phyloP scores from a whole-genome alignment of 1,284 basidiomycete species.

The Cryptococcus sp. region DNA sequence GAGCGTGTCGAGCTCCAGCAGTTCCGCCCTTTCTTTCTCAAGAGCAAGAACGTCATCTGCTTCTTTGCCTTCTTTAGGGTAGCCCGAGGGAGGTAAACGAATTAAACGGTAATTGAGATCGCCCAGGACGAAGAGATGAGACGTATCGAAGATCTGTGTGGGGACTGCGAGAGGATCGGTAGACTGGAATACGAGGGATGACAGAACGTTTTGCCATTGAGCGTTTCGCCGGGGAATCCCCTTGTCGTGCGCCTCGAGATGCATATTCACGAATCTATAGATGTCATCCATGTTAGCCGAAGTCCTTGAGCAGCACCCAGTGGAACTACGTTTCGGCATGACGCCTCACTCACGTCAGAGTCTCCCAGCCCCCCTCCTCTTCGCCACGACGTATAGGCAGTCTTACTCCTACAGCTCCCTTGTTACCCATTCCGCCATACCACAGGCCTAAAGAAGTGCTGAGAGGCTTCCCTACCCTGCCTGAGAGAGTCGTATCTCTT shows the following conservation, averaged over 20 bases:
- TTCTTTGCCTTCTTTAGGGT: conserved; percentile 34
- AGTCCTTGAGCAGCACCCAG: too few relatives aligned
- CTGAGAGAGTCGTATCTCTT: conserved; percentile 37
- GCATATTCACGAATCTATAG: conserved; percentile 83
- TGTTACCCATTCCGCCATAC: conserved; percentile 79
- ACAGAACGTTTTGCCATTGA: conserved; percentile 78
- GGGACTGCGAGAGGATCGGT: conserved; percentile 54
- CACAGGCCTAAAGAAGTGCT: conserved; percentile 41
- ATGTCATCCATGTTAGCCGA: too few relatives aligned
- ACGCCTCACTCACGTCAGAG: conserved; percentile 69
- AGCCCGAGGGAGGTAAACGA: conserved; percentile 56
- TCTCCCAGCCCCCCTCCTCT: conserved; percentile 63
- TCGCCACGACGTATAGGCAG: conserved; percentile 63
- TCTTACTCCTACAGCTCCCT: conserved; percentile 87
- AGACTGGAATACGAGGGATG: conserved; percentile 75
- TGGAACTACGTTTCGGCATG: neutral
- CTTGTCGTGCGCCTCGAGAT: conserved; percentile 80
- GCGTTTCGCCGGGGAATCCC: conserved; percentile 70
- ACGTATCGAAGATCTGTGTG: conserved; percentile 72
- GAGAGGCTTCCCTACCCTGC: conserved; percentile 37
- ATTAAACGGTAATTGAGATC: conserved; percentile 87
- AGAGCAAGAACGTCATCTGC: conserved; percentile 48
- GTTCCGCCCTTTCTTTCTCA: conserved; percentile 61
- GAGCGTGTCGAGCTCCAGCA: conserved; percentile 79
- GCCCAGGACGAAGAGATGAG: conserved; percentile 82